phyloP scores from a whole-genome alignment of 78 protist species.

The Tieghemostelium lacteum region DNA sequence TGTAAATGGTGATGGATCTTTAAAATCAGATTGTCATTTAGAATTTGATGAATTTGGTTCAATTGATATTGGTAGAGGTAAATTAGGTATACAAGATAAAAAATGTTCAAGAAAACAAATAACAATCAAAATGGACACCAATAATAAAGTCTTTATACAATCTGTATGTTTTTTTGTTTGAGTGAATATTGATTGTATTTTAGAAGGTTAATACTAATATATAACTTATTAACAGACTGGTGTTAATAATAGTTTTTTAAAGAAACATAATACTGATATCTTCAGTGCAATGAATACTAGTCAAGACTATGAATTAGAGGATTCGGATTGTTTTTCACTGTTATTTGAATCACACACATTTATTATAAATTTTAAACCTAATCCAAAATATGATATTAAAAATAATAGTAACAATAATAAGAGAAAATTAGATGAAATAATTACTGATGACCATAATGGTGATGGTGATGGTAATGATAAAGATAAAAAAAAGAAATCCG shows the following conservation, averaged over 20 bases:
- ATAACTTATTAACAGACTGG: slow-evolving; percentile 29
- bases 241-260: slow-evolving; percentile 42
- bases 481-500: not conserved
- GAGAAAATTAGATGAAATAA: not conserved
- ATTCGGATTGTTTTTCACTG: slow-evolving; percentile 47
- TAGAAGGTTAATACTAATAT: not conserved
- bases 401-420: not conserved
- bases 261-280: slow-evolving; percentile 30
- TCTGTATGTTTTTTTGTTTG: slow-evolving; percentile 12
- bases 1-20: not conserved
- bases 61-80: slow-evolving; percentile 42
- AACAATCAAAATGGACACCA: not conserved
- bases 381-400: not conserved
- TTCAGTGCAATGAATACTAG: slow-evolving; percentile 41
- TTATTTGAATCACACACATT: slow-evolving; percentile 34
- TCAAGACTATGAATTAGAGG: slow-evolving; percentile 38
- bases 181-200: not conserved
- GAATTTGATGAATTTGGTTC: too few species aligned
- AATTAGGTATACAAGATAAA: slow-evolving; percentile 29
- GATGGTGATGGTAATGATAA: not conserved
- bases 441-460: too few species aligned
- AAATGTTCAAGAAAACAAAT: slow-evolving; percentile 78
- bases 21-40: too few species aligned
- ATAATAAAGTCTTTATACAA: slow-evolving; percentile 5
- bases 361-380: not conserved